Conservation (phyloP, 148 eudicot species). For the Camellia granthamiana region DNA sequence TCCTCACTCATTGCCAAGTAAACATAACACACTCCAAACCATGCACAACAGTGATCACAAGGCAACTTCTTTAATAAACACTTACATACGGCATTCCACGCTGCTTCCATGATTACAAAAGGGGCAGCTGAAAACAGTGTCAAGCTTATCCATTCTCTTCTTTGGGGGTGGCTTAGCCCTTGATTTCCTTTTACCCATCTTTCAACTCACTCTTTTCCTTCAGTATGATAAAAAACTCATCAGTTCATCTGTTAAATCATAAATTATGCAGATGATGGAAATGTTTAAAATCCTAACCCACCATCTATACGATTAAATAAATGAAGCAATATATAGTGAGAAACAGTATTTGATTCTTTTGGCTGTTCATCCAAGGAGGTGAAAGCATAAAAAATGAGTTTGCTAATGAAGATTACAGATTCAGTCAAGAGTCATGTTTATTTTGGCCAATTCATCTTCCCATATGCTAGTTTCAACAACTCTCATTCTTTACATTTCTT, state of each 20-base stretch:
- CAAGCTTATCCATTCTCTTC: constrained; percentile 89
- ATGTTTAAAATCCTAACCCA: not conserved
- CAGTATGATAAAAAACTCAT: not conserved
- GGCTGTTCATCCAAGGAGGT: too few species aligned
- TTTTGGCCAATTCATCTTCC: too few species aligned
- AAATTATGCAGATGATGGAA: not conserved
- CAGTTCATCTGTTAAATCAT: not conserved
- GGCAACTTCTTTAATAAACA: constrained; percentile 8
- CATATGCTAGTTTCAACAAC: too few species aligned
- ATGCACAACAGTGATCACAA: too few species aligned
- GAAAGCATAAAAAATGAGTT: too few species aligned
- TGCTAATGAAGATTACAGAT: too few species aligned
- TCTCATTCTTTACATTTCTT: too few species aligned
- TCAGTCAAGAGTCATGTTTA: too few species aligned
- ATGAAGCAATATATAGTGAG: not conserved
- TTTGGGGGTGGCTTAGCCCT: constrained; percentile 88
- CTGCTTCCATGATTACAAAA: constrained; percentile 89
- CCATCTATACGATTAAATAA: not conserved
- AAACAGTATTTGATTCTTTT: too few species aligned
- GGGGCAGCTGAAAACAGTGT: constrained; percentile 86
- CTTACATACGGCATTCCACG: constrained; percentile 89
- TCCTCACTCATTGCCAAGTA: not conserved
- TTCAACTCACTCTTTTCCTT: constrained; percentile 17
- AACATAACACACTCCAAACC: not conserved
- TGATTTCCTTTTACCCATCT: constrained; percentile 92